phyloP scores from a whole-genome alignment of 2,329 filamentous ascomycete species.

The Alternaria arbusti region DNA sequence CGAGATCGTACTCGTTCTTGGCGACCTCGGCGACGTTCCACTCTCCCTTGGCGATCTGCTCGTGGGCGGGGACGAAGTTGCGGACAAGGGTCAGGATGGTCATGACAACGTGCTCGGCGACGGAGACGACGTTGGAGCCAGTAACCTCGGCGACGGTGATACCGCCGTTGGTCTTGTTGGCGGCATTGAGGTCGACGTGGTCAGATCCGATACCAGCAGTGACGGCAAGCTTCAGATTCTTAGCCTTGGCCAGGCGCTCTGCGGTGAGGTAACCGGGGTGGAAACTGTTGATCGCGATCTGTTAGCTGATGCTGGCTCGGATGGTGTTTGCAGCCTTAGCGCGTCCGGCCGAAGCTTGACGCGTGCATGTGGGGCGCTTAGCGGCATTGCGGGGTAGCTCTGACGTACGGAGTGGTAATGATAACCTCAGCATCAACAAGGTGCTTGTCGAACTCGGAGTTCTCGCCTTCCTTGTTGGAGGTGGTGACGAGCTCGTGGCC shows the following conservation, averaged over 20 bases:
- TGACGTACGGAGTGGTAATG: constrained; percentile 89
- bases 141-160: constrained; percentile 98
- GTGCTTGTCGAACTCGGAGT: constrained; percentile 93
- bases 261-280: constrained; percentile 97
- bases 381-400: constrained; percentile 37
- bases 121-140: constrained; percentile 96
- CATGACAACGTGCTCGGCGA: constrained; percentile 99
- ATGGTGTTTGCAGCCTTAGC: constrained; percentile 18
- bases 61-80: constrained; percentile 98
- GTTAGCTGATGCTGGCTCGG: constrained; percentile 20
- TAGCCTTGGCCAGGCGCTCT: constrained; percentile 94
- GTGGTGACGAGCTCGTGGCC: constrained; percentile 97
- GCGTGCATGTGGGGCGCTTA: constrained; percentile 38
- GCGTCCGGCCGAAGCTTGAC: constrained; percentile 13
- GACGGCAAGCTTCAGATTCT: constrained; percentile 97
- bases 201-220: constrained; percentile 98
- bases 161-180: constrained; percentile 98
- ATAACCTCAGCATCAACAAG: constrained; percentile 97
- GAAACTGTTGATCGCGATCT: constrained; percentile 66
- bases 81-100: constrained; percentile 94
- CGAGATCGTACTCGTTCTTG: constrained; percentile 98
- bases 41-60: constrained; percentile 85
- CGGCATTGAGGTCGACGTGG: constrained; percentile 95
- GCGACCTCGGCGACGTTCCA: constrained; percentile 96
- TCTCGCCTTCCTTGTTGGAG: constrained; percentile 94